Evolutionary conservation across 257 asterid genomes (phyloP), one percentile per base, ranked within the genome.

Genomic region (Cruciata laevipes): DNA sequence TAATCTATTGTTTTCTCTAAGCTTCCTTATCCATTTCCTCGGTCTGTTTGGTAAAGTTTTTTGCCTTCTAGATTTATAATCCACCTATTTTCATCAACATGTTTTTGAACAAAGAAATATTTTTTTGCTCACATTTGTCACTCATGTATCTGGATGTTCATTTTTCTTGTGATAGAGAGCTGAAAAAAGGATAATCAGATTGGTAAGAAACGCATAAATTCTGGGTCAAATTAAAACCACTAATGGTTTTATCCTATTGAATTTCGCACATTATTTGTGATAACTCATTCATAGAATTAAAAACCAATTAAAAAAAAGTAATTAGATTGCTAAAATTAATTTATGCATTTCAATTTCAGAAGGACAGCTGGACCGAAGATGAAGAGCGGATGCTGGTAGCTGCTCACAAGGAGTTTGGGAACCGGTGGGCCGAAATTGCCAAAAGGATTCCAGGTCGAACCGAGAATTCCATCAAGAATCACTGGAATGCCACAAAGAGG

Each of bases 381-480:
- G 66, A 31, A 4, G 47, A 31, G 47, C 2, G n/a, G 14, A 4
- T 78, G 77, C 72, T 91, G 32, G 79, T 87, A 0, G 86, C 80
- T 73, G 85, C 85, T 0, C 96, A 87, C 65, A 61, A 75, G 71
- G 71, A 61, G 62, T 59, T 84, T 38, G 93, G 95, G n/a, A 91
- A 88, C 69, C 66, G 63, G 67, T 91, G 98, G 96, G 88, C 95
- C 0, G 90, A 82, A 67, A 91, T 91, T 21, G 95, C 96, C 0
- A 89, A 83, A 42, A 53, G 53, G 10, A 80, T 91, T 64, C 89
- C 87, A 0, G 98, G 89, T 20, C 77, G 98, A 71, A 85, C 91
- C 25, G 96, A 91, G 77, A 91, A 91, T 31, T 77, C 95, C 7
- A 87, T 91, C 10, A 91, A 91, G 72, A 91, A 91, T 55, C 98